Evolutionary conservation across 2,329 filamentous ascomycete species (phyloP), one percentile per base, ranked within the genome.

Genomic region (Xylariaceae sp.): DNA sequence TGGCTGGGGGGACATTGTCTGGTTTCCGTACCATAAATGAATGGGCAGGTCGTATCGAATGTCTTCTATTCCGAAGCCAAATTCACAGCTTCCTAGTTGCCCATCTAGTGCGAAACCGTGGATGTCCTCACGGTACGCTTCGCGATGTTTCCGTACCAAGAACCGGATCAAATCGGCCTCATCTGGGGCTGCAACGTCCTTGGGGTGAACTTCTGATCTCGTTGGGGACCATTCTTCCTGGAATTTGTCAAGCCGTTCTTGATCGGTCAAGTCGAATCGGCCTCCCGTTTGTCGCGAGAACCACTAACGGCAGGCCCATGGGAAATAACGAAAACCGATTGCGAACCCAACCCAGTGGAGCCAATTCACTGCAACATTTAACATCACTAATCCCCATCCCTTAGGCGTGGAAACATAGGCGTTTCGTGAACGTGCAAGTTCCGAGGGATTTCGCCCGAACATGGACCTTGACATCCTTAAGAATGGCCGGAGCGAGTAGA

Each of bases 241-340:
- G 43, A 55, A 54, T 6, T 40, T 39, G 37, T 51, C 46, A 3
- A 42, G 45, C 6, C 52, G 47, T 34, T 54, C 47, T 21, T 48
- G 39, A 9, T 56, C 51, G 40, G 44, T 56, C 29, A 57, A 29
- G 52, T 55, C 55, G 13, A 57, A 34, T 4, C 52, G 29, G 22
- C 48, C 55, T 2, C 49, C 10, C 1, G 55, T 43, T 44, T 52
- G 40, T 22, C 55, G 48, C 42, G 48, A 51, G 37, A 55, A 55
- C 48, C 45, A 55, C 52, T 49, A 55, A 10, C 52, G 30, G 32
- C 49, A 49, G 8, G 43, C 49, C 18, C 32, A 6, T 3, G 39
- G 52, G n/a, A 57, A 57, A 37, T 52, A 53, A 19, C 29, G 47
- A n/a, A 54, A 51, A 26, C 51, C 52, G 18, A 57, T 51, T 1